Percentiles rank a stretch among this genome's conserved stretches.
phyloP scores from a whole-genome alignment of 495 filamentous ascomycete genomes.

The Thozetella sp. region DNA sequence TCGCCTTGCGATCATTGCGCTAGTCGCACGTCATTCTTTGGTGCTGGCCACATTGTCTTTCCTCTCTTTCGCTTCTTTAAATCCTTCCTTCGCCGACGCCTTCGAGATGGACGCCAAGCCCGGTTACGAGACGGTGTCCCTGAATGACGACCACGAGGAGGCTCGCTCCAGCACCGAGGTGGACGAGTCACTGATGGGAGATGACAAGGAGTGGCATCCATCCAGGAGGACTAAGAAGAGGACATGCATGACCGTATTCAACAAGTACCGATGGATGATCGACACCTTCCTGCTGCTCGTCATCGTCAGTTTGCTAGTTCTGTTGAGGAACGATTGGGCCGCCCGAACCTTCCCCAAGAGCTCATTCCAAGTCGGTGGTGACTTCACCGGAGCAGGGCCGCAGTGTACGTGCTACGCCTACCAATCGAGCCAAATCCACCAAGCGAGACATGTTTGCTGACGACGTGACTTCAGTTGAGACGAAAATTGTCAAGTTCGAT shows the following conservation, averaged over 20 bases:
- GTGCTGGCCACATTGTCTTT: background rate
- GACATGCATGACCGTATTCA: background rate
- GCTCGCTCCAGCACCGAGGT: slow-evolving; percentile 2
- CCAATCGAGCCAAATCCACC: no score
- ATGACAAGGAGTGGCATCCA: slow-evolving; percentile 3
- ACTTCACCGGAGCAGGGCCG: background rate
- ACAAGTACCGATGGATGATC: background rate
- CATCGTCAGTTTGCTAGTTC: background rate
- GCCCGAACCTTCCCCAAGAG: background rate
- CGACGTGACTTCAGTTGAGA: background rate
- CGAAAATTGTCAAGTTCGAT: background rate
- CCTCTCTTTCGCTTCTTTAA: no score
- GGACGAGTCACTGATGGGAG: slow-evolving; percentile 5
- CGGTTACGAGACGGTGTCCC: slow-evolving; percentile 3
- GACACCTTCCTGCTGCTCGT: slow-evolving; percentile 1
- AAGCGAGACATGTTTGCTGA: no score
- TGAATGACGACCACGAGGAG: slow-evolving; percentile 1
- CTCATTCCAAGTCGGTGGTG: background rate
- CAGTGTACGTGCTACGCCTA: background rate
- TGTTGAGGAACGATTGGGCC: background rate
- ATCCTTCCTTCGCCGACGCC: background rate
- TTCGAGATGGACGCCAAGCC: slow-evolving; percentile 1
- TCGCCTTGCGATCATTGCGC: background rate
- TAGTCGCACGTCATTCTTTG: background rate
- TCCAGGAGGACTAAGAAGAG: background rate